phyloP scores from a whole-genome alignment of 163 green algal genomes.

The Scenedesmus sp. region DNA sequence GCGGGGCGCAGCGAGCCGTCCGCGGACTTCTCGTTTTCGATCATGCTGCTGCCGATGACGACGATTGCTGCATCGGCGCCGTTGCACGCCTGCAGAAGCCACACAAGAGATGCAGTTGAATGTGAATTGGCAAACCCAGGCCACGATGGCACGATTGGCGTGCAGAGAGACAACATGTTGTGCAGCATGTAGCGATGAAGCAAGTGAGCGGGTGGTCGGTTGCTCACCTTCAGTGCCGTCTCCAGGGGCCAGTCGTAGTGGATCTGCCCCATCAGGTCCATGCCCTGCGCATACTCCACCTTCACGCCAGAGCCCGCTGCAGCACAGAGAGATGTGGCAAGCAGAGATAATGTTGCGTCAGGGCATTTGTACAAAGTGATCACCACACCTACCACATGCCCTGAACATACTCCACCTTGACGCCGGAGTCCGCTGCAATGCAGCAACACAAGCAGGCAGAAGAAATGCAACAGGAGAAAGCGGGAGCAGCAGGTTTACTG shows the following conservation, averaged over 20 bases:
- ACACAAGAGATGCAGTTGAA: not conserved
- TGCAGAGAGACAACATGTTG: not conserved
- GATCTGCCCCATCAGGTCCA: conserved; percentile 30
- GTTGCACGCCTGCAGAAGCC: conserved; percentile 11
- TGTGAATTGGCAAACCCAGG: too few species aligned
- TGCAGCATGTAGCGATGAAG: too few species aligned
- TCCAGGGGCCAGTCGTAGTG: conserved; percentile 53
- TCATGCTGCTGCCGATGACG: conserved; percentile 48
- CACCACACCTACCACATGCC: conserved; percentile 11
- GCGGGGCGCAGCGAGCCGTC: not conserved
- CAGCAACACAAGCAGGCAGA: not conserved
- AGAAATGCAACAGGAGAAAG: not conserved
- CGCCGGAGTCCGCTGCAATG: conserved; percentile 1
- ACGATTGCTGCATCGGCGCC: conserved; percentile 30
- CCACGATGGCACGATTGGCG: not conserved
- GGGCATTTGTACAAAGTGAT: not conserved
- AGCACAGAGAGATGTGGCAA: not conserved
- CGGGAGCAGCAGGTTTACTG: too few species aligned
- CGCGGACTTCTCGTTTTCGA: conserved; percentile 6
- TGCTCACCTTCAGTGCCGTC: conserved; percentile 23
- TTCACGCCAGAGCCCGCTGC: conserved; percentile 22
- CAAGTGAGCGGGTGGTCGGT: too few species aligned
- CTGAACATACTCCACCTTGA: not conserved
- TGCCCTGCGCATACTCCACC: conserved; percentile 14
- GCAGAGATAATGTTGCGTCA: not conserved